Percentiles rank a stretch among this genome's conserved stretches.
Evolutionary conservation across 176 grass and related monocot species (phyloP).

Genomic region (Lolium perenne): DNA sequence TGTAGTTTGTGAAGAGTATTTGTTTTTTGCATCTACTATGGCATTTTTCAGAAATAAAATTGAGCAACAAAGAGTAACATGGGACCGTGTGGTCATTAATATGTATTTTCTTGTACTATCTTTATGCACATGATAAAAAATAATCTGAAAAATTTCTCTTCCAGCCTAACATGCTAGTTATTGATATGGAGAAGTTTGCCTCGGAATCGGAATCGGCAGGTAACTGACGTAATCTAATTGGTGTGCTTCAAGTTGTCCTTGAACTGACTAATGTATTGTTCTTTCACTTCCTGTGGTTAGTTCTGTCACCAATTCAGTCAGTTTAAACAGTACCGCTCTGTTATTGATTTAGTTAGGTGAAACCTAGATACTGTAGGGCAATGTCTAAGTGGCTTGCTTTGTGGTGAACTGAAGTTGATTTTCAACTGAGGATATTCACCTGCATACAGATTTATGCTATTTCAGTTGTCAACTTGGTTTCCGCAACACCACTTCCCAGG

Average conservation of each 20-base stretch:
- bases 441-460: not conserved
- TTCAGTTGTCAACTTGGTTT: not conserved
- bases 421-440: not conserved
- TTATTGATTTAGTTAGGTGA: not conserved
- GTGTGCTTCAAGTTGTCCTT: slow-evolving; percentile 27
- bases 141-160: slow-evolving; percentile 39
- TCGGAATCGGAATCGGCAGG: slow-evolving; percentile 61
- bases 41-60: not conserved
- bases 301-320: not conserved
- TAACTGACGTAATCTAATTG: slow-evolving; percentile 33
- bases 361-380: not conserved
- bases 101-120: slow-evolving; percentile 20
- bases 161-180: slow-evolving; percentile 98
- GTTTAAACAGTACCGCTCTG: not conserved
- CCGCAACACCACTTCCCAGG: not conserved
- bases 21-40: not conserved
- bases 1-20: slow-evolving; percentile 9
- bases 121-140: slow-evolving; percentile 3
- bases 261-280: not conserved
- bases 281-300: not conserved
- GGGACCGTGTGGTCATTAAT: not conserved
- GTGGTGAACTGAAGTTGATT: not conserved
- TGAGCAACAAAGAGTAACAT: not conserved
- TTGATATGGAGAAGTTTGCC: slow-evolving; percentile 93
- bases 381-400: not conserved